These are phyloP conservation scores for Apiospora rasikravindrae DNA, from an alignment of 2,329 filamentous ascomycete genomes.

Conservation along the genomic window DNA sequence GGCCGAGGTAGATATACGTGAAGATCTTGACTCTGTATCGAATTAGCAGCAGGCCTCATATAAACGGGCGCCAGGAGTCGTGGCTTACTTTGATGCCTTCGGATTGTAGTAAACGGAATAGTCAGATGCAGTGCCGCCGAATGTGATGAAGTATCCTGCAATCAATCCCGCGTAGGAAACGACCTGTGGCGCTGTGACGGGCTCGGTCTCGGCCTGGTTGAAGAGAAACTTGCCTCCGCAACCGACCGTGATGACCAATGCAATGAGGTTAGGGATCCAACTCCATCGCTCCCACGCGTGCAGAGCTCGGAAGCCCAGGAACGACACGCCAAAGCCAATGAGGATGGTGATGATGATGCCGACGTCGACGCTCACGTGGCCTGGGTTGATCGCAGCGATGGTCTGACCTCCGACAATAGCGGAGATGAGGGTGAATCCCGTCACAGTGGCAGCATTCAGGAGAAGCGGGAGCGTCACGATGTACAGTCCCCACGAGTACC, in stretches of 20 bases:
- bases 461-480: conserved; percentile 57
- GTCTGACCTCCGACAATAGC: conserved; percentile 61
- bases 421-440: conserved; percentile 62
- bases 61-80: background rate
- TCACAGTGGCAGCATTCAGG: conserved; percentile 61
- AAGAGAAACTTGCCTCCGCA: conserved; percentile 56
- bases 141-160: conserved; percentile 60
- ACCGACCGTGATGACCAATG: conserved; percentile 57
- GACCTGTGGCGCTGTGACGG: conserved; percentile 34
- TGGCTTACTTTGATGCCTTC: conserved; percentile 44
- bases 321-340: conserved; percentile 57
- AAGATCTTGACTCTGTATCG: conserved; percentile 45
- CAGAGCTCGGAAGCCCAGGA: conserved; percentile 59
- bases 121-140: conserved; percentile 60
- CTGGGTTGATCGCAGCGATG: conserved; percentile 52
- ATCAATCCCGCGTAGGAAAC: conserved; percentile 53
- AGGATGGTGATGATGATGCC: conserved; percentile 63
- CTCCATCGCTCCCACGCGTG: conserved; percentile 62
- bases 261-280: conserved; percentile 60
- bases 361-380: conserved; percentile 51
- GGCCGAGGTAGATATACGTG: conserved; percentile 56
- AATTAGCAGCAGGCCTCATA: conserved; percentile 16
- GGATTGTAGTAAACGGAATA: conserved; percentile 62
- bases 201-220: conserved; percentile 25
- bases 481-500: conserved; percentile 65